Evolutionary conservation across 768 basidiomycete genomes (phyloP).

Genomic region (button mushroom (Agaricus bisporus)): DNA sequence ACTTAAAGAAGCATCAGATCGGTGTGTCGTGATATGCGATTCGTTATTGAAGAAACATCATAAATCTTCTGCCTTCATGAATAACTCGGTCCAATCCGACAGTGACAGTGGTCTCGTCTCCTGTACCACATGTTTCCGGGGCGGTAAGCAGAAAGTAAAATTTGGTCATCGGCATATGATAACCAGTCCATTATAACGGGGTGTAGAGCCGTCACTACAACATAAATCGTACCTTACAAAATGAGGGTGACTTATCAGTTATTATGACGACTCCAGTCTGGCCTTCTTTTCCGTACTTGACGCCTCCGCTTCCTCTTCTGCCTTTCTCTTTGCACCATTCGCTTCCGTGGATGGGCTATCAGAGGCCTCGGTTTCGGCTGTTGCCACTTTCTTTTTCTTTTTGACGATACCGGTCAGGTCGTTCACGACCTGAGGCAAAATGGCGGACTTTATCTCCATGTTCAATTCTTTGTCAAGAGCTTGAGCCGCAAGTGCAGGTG

Average conservation of each 20-base stretch:
- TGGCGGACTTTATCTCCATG: constrained; percentile 24
- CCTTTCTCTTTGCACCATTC: constrained; percentile 55
- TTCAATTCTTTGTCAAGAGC: constrained; percentile 72
- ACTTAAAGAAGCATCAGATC: no score
- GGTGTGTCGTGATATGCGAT: no score
- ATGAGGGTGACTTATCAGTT: constrained; percentile 3
- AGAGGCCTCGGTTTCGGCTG: constrained; percentile 21
- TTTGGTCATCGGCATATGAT: not conserved
- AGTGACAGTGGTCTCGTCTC: no score
- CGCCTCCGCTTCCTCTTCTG: constrained; percentile 48
- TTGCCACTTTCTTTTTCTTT: constrained; percentile 75
- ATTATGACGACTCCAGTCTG: constrained; percentile 39
- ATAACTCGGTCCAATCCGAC: no score
- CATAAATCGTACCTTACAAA: constrained; percentile 10
- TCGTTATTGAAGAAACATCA: no score
- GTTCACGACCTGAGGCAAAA: constrained; percentile 49
- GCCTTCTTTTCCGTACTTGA: constrained; percentile 59
- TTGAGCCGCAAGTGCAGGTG: constrained; percentile 65
- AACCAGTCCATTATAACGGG: not conserved
- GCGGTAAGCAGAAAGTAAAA: no score
- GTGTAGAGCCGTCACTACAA: constrained; percentile 3
- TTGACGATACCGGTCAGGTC: constrained; percentile 82
- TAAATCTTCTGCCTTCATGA: no score
- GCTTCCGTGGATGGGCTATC: constrained; percentile 16
- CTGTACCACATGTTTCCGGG: no score